These are phyloP conservation scores for Penicillium olsonii DNA, from an alignment of 2,329 filamentous ascomycete species.

Conservation along the genomic window DNA sequence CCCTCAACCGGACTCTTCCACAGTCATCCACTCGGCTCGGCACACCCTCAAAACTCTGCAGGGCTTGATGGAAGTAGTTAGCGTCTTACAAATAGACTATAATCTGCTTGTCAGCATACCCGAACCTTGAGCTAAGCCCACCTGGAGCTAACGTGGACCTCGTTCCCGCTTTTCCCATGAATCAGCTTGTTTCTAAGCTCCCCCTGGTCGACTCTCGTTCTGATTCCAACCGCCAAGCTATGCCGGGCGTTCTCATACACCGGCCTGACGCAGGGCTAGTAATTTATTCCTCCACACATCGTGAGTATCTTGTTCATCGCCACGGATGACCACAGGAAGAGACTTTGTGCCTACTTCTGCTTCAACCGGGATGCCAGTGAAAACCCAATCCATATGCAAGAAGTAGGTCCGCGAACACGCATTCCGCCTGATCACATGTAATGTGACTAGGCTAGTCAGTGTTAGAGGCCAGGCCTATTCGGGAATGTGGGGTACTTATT, in stretches of 20 bases:
- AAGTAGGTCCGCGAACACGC: too few relatives aligned
- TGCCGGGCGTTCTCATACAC: background rate
- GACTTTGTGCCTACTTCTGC: too few relatives aligned
- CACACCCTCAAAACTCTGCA: background rate
- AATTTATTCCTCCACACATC: background rate
- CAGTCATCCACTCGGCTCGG: background rate
- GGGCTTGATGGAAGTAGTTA: background rate
- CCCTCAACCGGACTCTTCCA: too few relatives aligned
- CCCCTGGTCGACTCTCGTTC: background rate
- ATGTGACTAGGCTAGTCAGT: background rate
- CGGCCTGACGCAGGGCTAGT: background rate
- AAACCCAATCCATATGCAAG: too few relatives aligned
- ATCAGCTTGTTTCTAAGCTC: background rate
- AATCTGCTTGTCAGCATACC: slow-evolving; percentile 7
- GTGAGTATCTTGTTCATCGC: background rate
- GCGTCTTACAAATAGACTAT: slow-evolving; percentile 5
- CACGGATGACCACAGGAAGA: background rate
- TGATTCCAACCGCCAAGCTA: background rate
- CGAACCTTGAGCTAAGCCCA: background rate
- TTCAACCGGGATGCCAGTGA: too few relatives aligned
- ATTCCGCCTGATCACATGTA: background rate
- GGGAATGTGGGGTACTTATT: background rate
- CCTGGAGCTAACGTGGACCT: background rate
- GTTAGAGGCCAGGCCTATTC: background rate
- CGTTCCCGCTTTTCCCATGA: background rate